A percentile compares a stretch with the other conserved stretches of the same genome.
Conservation (phyloP, 2,329 filamentous ascomycete species). For the Metarhizium robertsii region DNA sequence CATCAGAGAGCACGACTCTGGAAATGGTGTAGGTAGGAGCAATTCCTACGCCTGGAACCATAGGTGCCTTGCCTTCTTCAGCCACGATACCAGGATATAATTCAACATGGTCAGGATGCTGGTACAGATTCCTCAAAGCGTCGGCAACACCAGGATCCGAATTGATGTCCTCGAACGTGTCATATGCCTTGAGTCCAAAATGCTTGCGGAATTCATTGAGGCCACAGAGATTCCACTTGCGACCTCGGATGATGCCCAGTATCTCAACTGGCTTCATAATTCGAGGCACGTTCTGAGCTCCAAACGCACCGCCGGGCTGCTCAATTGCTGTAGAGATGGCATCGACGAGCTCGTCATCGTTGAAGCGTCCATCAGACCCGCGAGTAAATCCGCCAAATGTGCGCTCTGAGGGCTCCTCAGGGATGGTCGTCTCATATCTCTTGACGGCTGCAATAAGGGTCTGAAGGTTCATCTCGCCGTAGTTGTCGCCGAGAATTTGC, state of each 20-base stretch:
- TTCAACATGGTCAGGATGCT: conserved; percentile 71
- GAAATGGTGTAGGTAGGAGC: conserved; percentile 69
- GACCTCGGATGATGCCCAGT: conserved; percentile 67
- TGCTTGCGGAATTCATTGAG: conserved; percentile 81
- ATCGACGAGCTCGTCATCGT: conserved; percentile 66
- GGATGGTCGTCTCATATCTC: conserved; percentile 51
- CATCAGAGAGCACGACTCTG: conserved; percentile 67
- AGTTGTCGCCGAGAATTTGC: conserved; percentile 46
- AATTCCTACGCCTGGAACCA: conserved; percentile 66
- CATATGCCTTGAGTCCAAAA: conserved; percentile 67
- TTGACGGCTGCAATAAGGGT: conserved; percentile 55
- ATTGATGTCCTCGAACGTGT: conserved; percentile 77
- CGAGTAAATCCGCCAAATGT: conserved; percentile 59
- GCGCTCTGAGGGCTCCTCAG: conserved; percentile 59
- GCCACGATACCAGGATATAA: conserved; percentile 71
- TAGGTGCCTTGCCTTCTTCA: conserved; percentile 65
- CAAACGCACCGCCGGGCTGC: conserved; percentile 67
- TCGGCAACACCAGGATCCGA: conserved; percentile 62
- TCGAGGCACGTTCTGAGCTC: conserved; percentile 63
- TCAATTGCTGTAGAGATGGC: conserved; percentile 63
- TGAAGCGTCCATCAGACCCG: conserved; percentile 56
- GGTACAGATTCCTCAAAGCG: conserved; percentile 58
- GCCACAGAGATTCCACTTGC: conserved; percentile 67
- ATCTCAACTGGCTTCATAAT: conserved; percentile 70
- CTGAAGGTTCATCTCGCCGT: conserved; percentile 44